These are phyloP conservation scores for Hymenoscyphus salicellus DNA, from an alignment of 2,329 filamentous ascomycete species.

Conservation along the genomic window DNA sequence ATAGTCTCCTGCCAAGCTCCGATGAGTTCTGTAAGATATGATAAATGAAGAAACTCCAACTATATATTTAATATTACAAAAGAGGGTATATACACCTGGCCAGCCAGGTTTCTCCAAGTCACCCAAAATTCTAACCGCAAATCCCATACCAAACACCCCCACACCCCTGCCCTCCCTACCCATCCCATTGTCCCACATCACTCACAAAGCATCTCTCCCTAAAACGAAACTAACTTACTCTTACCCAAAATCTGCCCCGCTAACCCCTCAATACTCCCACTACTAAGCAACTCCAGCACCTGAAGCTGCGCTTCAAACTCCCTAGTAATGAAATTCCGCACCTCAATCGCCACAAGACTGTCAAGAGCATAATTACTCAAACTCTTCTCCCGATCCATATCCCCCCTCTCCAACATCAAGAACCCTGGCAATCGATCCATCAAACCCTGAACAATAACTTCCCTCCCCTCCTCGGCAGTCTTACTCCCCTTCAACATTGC, in stretches of 20 bases:
- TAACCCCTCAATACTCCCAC: slow-evolving; percentile 49
- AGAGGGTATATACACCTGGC: slow-evolving; percentile 1
- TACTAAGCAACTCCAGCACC: slow-evolving; percentile 53
- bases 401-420: slow-evolving; percentile 48
- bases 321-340: slow-evolving; percentile 39
- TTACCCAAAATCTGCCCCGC: slow-evolving; percentile 48
- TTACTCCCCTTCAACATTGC: slow-evolving; percentile 44
- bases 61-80: background rate
- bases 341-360: slow-evolving; percentile 35
- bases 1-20: too few species aligned
- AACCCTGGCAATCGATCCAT: slow-evolving; percentile 48
- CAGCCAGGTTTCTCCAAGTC: background rate
- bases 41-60: background rate
- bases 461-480: slow-evolving; percentile 45
- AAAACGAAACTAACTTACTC: slow-evolving; percentile 32
- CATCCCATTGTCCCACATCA: background rate
- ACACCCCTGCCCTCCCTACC: background rate
- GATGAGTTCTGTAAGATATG: too few species aligned
- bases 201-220: background rate
- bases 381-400: slow-evolving; percentile 46
- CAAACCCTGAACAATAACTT: slow-evolving; percentile 45
- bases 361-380: slow-evolving; percentile 44
- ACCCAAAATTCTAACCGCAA: background rate
- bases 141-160: background rate
- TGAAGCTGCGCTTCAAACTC: slow-evolving; percentile 44